Percentiles rank a stretch among this genome's conserved stretches.
Conservation (phyloP, 2,329 filamentous ascomycete genomes). For the Coniochaeta sp. region DNA sequence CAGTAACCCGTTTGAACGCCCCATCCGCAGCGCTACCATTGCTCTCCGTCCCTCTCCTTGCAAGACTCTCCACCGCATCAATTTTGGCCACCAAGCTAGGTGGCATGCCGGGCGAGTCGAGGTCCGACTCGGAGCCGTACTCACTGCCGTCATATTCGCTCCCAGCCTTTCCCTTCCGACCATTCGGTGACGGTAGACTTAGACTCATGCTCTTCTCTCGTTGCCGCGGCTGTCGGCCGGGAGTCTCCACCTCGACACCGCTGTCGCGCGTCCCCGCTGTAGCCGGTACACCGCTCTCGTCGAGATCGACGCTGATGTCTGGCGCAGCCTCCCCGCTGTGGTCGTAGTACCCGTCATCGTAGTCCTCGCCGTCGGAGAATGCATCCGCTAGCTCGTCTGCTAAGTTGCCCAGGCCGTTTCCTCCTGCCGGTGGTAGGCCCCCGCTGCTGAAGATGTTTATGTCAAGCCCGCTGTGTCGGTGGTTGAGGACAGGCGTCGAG, state of each 20-base stretch:
- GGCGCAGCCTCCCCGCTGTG: constrained; percentile 18
- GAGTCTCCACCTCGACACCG: constrained; percentile 32
- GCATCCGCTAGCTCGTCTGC: constrained; percentile 75
- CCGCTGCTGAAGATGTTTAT: constrained; percentile 34
- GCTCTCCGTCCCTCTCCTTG: constrained; percentile 56
- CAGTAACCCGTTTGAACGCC: constrained; percentile 61
- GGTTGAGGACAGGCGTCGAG: constrained; percentile 38
- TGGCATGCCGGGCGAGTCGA: constrained; percentile 62
- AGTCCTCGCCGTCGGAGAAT: constrained; percentile 52
- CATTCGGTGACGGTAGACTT: constrained; percentile 39
- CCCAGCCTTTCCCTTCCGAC: constrained; percentile 44
- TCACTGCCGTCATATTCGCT: constrained; percentile 67
- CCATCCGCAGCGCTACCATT: constrained; percentile 58
- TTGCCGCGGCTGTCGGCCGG: constrained; percentile 7
- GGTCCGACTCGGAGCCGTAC: constrained; percentile 64
- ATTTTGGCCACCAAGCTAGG: constrained; percentile 61
- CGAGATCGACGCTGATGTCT: constrained; percentile 26
- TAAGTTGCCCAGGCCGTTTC: constrained; percentile 64
- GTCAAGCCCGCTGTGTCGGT: constrained; percentile 35
- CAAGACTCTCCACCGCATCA: constrained; percentile 64
- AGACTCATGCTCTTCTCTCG: constrained; percentile 30
- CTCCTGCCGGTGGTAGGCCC: constrained; percentile 23
- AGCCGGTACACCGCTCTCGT: constrained; percentile 12
- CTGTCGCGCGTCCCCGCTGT: constrained; percentile 29
- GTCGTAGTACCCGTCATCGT: constrained; percentile 35